phyloP scores from a whole-genome alignment of 2,329 filamentous ascomycete species.

The Boeremia lycopersici region DNA sequence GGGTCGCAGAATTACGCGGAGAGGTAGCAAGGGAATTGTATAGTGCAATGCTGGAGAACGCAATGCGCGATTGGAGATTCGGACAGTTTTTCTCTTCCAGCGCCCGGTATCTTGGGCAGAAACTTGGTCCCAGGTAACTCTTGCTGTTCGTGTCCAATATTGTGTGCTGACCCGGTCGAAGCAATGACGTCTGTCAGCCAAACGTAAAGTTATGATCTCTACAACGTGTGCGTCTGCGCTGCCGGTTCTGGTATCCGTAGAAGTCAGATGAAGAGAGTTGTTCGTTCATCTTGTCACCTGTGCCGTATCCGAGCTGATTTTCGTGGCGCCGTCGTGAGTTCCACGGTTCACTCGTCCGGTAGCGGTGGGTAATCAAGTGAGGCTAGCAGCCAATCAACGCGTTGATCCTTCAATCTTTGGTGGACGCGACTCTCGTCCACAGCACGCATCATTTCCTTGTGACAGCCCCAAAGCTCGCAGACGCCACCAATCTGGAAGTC shows the following conservation, averaged over 20 bases:
- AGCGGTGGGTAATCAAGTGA: constrained; percentile 2
- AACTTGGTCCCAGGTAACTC: background rate
- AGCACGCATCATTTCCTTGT: background rate
- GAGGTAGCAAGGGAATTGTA: background rate
- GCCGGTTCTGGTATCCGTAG: background rate
- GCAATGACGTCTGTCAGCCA: constrained; percentile 15
- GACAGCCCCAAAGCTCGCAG: background rate
- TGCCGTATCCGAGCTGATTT: constrained; percentile 18
- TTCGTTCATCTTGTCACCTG: constrained; percentile 12
- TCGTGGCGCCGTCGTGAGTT: constrained; percentile 18
- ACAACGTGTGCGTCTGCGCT: background rate
- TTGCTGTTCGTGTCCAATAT: background rate
- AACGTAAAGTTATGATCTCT: background rate
- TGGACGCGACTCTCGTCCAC: background rate
- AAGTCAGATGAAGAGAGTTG: background rate
- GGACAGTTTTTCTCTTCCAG: background rate
- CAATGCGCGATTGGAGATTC: background rate
- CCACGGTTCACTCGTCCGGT: constrained; percentile 12
- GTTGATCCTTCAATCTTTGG: constrained; percentile 5
- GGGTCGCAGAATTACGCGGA: background rate
- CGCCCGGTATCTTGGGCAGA: background rate
- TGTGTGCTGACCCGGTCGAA: constrained; percentile 5
- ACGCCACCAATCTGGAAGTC: background rate
- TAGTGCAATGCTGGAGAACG: background rate
- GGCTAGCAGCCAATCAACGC: constrained; percentile 10